A percentile compares a stretch with the other conserved stretches of the same genome.
These are phyloP conservation scores for Cyclotella kingstonii DNA, from an alignment of 108 stramenopile genomes.

Conservation along the genomic window DNA sequence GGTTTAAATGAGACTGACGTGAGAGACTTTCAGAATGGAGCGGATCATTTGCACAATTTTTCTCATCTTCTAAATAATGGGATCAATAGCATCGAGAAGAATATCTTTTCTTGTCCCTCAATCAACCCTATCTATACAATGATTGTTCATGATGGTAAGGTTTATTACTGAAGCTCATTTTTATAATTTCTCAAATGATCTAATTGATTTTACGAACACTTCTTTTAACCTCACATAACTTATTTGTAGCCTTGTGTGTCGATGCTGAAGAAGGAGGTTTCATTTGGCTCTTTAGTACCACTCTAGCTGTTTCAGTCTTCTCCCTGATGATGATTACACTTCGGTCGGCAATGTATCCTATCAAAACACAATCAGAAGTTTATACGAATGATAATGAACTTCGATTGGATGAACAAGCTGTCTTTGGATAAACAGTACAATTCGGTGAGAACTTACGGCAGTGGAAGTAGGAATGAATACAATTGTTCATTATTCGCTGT, in stretches of 20 bases:
- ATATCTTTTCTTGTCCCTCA: slow-evolving; percentile 13
- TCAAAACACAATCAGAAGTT: background rate
- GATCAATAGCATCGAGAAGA: slow-evolving; percentile 1
- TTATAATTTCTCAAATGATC: background rate
- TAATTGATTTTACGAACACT: background rate
- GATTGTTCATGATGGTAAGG: slow-evolving; percentile 27
- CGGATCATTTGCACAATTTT: slow-evolving; percentile 9
- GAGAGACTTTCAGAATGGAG: slow-evolving; percentile 17
- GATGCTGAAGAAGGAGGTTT: slow-evolving; percentile 25
- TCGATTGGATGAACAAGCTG: too few relatives aligned
- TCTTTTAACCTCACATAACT: background rate
- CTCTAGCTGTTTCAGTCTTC: background rate
- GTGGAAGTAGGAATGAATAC: too few relatives aligned
- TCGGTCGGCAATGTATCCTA: slow-evolving; percentile 14
- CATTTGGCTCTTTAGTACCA: slow-evolving; percentile 19
- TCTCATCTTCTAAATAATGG: slow-evolving; percentile 9
- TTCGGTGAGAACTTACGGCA: too few relatives aligned
- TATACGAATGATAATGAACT: too few relatives aligned
- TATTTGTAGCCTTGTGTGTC: slow-evolving; percentile 8
- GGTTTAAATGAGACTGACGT: background rate
- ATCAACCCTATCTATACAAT: slow-evolving; percentile 32
- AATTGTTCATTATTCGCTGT: too few relatives aligned
- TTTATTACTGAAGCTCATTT: background rate
- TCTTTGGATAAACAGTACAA: too few relatives aligned
- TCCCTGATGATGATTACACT: slow-evolving; percentile 16